phyloP scores from a whole-genome alignment of 1,284 basidiomycete genomes.

The Heterobasidion irregulare region DNA sequence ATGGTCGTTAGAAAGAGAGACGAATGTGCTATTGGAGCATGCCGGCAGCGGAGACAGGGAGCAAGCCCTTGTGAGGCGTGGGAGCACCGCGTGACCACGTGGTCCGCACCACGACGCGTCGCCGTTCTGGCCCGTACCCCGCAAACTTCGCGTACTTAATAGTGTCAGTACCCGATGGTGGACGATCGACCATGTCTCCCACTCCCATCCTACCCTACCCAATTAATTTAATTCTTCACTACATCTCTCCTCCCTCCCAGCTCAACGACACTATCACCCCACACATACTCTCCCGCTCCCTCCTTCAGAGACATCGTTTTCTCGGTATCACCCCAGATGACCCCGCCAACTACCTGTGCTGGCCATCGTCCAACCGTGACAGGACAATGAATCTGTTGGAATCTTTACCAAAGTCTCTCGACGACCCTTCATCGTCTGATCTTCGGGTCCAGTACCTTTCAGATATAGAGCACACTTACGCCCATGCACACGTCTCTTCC shows the following conservation, averaged over 20 bases:
- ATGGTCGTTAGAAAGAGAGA: not conserved
- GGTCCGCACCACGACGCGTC: not conserved
- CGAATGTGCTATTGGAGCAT: not conserved
- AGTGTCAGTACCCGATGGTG: too few relatives aligned
- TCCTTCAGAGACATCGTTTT: constrained; percentile 60
- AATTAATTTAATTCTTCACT: constrained; percentile 43
- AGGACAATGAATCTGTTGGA: constrained; percentile 38
- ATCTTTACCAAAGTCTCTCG: constrained; percentile 25
- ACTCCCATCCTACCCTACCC: constrained; percentile 28
- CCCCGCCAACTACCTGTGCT: constrained; percentile 51
- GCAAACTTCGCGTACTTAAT: too few relatives aligned
- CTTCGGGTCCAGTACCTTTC: constrained; percentile 46
- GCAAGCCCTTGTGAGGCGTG: not conserved
- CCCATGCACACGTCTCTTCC: constrained; percentile 48
- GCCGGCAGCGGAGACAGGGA: not conserved
- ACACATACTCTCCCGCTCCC: constrained; percentile 49
- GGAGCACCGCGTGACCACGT: not conserved
- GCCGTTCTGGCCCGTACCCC: not conserved
- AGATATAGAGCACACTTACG: constrained; percentile 50
- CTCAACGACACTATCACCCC: constrained; percentile 42
- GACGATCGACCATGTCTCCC: constrained; percentile 20
- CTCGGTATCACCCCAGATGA: constrained; percentile 43
- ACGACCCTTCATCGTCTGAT: constrained; percentile 25
- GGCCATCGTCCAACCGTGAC: constrained; percentile 44
- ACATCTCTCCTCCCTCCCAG: constrained; percentile 46